Evolutionary conservation across 225 moss, liverwort and hornwort species (phyloP).

Genomic region (Physcomitrium patens): DNA sequence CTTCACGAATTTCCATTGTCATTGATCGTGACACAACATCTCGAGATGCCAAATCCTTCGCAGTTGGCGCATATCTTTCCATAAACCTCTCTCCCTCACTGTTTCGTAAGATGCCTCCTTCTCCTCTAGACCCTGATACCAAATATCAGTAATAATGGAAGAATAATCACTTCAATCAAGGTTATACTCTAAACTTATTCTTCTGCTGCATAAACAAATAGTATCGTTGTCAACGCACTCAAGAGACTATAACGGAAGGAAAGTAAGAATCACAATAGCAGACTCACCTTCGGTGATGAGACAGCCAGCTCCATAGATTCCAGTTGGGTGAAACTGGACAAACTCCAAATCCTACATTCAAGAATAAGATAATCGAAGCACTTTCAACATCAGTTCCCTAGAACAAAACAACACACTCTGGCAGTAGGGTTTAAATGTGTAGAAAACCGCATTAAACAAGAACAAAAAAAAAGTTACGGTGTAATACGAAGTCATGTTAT

Average conservation of each 20-base stretch:
- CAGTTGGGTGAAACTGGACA: slow-evolving; percentile 98
- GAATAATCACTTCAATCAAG: not conserved
- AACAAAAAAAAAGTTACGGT: not conserved
- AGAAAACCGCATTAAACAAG: no score
- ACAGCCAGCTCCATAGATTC: slow-evolving; percentile 96
- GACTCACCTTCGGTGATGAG: slow-evolving; percentile 83
- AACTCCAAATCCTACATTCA: slow-evolving; percentile 87
- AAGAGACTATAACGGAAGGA: not conserved
- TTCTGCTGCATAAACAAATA: not conserved
- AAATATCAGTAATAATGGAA: not conserved
- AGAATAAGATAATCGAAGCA: slow-evolving; percentile 7
- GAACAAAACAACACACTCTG: not conserved
- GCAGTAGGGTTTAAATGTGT: no score
- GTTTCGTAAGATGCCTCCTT: slow-evolving; percentile 95
- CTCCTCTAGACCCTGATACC: slow-evolving; percentile 85
- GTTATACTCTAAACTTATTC: not conserved
- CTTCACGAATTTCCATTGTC: slow-evolving; percentile 99
- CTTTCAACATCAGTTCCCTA: not conserved
- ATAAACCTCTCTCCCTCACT: slow-evolving; percentile 98
- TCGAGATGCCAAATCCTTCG: slow-evolving; percentile 96
- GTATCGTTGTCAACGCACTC: not conserved
- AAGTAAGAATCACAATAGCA: not conserved
- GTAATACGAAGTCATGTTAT: not conserved
- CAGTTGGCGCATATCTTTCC: slow-evolving; percentile 99
- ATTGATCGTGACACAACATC: slow-evolving; percentile 99